Conservation (phyloP, 441 rosid species). For the Euphorbia schlechtendalii region DNA sequence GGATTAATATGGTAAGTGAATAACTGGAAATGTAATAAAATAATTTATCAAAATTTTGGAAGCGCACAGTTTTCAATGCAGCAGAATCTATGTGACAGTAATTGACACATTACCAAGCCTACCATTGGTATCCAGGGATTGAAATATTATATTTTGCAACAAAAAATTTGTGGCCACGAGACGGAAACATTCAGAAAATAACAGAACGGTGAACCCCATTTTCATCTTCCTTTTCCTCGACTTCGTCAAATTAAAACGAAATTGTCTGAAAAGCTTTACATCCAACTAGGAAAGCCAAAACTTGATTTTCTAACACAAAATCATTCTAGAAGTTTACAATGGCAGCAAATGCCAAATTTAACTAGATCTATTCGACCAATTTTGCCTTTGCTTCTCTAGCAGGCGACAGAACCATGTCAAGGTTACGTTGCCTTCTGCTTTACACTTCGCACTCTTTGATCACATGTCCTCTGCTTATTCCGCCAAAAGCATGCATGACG, state of each 20-base stretch:
- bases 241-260: not conserved
- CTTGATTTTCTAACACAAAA: not conserved
- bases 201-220: too few species aligned
- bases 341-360: not conserved
- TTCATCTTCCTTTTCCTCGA: not conserved
- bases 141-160: not conserved
- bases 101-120: not conserved
- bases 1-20: too few species aligned
- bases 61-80: too few species aligned
- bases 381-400: not conserved
- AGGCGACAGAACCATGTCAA: not conserved
- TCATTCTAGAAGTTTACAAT: not conserved
- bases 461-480: too few species aligned
- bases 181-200: too few species aligned
- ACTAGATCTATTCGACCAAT: not conserved
- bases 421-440: not conserved
- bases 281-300: not conserved
- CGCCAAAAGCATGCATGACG: not conserved
- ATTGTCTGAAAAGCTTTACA: not conserved
- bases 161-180: too few species aligned
- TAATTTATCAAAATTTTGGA: too few species aligned
- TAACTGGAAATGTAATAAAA: too few species aligned
- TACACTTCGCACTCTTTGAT: not conserved
- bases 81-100: not conserved
- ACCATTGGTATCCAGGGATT: not conserved